These are phyloP conservation scores for Suillus luteus DNA, from an alignment of 768 basidiomycete genomes.

Conservation along the genomic window DNA sequence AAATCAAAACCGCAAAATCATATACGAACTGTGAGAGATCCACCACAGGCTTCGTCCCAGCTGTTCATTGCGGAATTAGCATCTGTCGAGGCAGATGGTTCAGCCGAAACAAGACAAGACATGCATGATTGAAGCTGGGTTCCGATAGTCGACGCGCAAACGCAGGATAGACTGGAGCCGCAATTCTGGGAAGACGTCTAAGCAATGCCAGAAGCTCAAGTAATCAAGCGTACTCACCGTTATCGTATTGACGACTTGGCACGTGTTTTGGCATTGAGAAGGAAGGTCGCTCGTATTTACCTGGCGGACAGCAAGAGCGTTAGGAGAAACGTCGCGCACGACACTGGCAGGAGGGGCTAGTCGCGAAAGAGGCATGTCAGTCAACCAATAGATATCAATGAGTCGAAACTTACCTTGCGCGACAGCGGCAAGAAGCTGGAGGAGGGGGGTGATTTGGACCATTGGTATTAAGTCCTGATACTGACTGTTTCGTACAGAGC, in stretches of 20 bases:
- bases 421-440: constrained; percentile 16
- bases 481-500: not conserved
- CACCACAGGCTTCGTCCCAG: constrained; percentile 24
- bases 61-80: constrained; percentile 17
- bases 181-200: constrained; percentile 16
- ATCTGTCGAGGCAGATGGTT: not conserved
- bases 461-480: constrained; percentile 12
- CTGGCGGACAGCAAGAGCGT: constrained; percentile 26
- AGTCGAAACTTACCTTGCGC: constrained; percentile 16
- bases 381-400: not conserved
- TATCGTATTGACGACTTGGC: constrained; percentile 23
- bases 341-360: constrained; percentile 1
- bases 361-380: not conserved
- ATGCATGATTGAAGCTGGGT: constrained; percentile 21
- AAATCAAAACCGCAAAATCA: not conserved
- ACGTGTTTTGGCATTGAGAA: constrained; percentile 23
- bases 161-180: constrained; percentile 6
- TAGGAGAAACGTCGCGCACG: not conserved
- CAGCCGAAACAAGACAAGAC: constrained; percentile 19
- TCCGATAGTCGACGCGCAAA: constrained; percentile 19
- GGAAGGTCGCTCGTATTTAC: constrained; percentile 16
- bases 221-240: constrained; percentile 15
- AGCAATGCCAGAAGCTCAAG: not conserved
- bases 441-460: constrained; percentile 26
- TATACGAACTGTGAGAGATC: constrained; percentile 22